Conservation (phyloP, 148 eudicot species). For the Nepenthes mirabilis region DNA sequence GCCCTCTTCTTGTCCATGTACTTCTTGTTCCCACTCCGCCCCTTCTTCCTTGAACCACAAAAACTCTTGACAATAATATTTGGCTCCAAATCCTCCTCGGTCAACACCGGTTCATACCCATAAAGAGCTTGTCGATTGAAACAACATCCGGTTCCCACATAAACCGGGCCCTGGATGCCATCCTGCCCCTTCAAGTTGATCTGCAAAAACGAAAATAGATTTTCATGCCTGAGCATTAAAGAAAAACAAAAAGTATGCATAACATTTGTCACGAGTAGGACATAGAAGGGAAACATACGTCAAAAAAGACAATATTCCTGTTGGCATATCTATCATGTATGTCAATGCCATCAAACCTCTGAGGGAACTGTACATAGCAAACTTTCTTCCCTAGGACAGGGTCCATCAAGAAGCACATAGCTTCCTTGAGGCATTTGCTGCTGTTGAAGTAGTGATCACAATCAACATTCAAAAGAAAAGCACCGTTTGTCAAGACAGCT, state of each 20-base stretch:
- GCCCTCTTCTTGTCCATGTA: conserved; percentile 72
- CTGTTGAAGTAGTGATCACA: conserved; percentile 99
- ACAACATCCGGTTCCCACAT: conserved; percentile 98
- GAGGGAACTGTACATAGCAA: conserved; percentile 96
- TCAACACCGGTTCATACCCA: conserved; percentile 89
- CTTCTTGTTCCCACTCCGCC: conserved; percentile 49
- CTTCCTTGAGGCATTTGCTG: conserved; percentile 91
- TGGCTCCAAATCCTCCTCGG: conserved; percentile 90
- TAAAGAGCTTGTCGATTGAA: conserved; percentile 95
- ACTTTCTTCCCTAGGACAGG: conserved; percentile 77
- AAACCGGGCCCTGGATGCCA: conserved; percentile 95
- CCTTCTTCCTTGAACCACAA: conserved; percentile 85
- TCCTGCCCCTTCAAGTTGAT: conserved; percentile 96
- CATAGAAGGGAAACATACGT: conserved; percentile 37
- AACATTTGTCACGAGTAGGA: neutral
- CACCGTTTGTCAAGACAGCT: conserved; percentile 95
- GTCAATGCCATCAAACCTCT: conserved; percentile 96
- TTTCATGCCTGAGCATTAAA: neutral
- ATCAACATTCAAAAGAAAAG: conserved; percentile 83
- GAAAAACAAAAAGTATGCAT: neutral
- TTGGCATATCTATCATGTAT: conserved; percentile 96
- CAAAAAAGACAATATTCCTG: conserved; percentile 92
- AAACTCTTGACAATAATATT: conserved; percentile 71
- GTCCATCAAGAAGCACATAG: conserved; percentile 99
- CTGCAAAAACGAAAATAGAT: conserved; percentile 21